These are phyloP conservation scores for Chaetomium olivaceum DNA, from an alignment of 2,329 filamentous ascomycete species.

Conservation along the genomic window DNA sequence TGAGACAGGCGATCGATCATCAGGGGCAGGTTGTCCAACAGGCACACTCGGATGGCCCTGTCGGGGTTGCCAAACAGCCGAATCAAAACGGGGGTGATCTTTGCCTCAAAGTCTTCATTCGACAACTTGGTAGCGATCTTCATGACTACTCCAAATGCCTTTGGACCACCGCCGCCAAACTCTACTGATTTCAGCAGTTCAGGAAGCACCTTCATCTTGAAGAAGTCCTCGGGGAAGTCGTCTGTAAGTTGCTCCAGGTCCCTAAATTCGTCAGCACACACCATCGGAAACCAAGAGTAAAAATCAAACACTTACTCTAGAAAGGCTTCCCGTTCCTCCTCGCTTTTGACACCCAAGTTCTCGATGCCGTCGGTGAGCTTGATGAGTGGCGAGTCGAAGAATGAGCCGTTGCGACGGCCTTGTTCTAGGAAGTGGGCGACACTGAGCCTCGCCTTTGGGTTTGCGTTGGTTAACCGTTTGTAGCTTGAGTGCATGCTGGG, in stretches of 20 bases:
- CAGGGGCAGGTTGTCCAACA: conserved; percentile 81
- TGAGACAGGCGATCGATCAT: conserved; percentile 92
- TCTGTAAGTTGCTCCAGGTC: conserved; percentile 85
- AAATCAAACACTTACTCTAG: conserved; percentile 55
- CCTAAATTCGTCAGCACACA: conserved; percentile 43
- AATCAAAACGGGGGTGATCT: conserved; percentile 82
- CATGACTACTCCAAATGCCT: conserved; percentile 83
- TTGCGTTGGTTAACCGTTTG: conserved; percentile 82
- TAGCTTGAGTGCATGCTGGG: conserved; percentile 88
- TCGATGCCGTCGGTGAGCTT: conserved; percentile 91
- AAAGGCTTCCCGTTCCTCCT: conserved; percentile 81
- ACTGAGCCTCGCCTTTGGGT: conserved; percentile 84
- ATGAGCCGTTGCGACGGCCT: conserved; percentile 75
- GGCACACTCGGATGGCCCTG: conserved; percentile 83
- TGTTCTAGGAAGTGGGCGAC: conserved; percentile 87
- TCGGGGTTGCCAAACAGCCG: conserved; percentile 89
- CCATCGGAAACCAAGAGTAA: background rate
- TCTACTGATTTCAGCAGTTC: conserved; percentile 99
- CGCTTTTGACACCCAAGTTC: conserved; percentile 83
- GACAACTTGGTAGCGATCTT: conserved; percentile 87
- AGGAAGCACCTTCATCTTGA: conserved; percentile 93
- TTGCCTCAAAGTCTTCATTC: conserved; percentile 83
- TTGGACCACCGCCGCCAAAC: conserved; percentile 91
- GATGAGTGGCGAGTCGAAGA: conserved; percentile 92
- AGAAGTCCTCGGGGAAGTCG: conserved; percentile 96